Percentiles rank a stretch among this genome's conserved stretches.
Evolutionary conservation across 1,284 basidiomycete genomes (phyloP).

Genomic region (Sphaerobolus stellatus): DNA sequence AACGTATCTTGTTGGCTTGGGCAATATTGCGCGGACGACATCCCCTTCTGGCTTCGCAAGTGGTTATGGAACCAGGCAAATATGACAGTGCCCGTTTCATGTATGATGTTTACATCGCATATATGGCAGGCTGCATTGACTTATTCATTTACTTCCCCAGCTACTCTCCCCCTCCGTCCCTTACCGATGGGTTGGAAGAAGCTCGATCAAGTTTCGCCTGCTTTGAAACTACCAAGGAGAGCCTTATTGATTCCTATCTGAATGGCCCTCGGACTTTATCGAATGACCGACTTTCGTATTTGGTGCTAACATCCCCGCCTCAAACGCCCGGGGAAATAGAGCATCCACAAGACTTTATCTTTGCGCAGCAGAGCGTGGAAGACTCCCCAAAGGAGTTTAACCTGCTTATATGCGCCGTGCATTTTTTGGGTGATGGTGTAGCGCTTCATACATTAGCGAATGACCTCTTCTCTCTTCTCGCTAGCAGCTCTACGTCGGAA

Average conservation of each 20-base stretch:
- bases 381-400: constrained; percentile 40
- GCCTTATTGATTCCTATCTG: constrained; percentile 64
- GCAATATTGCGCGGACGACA: constrained; percentile 65
- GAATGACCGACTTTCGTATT: constrained; percentile 65
- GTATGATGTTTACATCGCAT: constrained; percentile 36
- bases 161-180: constrained; percentile 46
- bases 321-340: not conserved
- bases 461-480: constrained; percentile 66
- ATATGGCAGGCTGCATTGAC: not conserved
- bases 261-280: constrained; percentile 75
- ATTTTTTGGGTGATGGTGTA: constrained; percentile 79
- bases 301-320: constrained; percentile 53
- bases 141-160: constrained; percentile 32
- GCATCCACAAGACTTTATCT: not conserved
- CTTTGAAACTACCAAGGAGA: constrained; percentile 24
- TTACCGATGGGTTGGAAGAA: constrained; percentile 44
- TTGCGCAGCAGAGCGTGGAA: constrained; percentile 11
- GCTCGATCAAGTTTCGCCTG: constrained; percentile 47
- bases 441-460: constrained; percentile 73
- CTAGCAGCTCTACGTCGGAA: constrained; percentile 13
- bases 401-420: constrained; percentile 65
- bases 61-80: constrained; percentile 49
- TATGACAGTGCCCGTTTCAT: constrained; percentile 67
- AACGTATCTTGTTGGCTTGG: constrained; percentile 62
- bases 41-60: constrained; percentile 60